Evolutionary conservation across 192 early-diverging fungal genomes (phyloP), one percentile per base, ranked within the genome.

Genomic region (Backusella psychrophila): DNA sequence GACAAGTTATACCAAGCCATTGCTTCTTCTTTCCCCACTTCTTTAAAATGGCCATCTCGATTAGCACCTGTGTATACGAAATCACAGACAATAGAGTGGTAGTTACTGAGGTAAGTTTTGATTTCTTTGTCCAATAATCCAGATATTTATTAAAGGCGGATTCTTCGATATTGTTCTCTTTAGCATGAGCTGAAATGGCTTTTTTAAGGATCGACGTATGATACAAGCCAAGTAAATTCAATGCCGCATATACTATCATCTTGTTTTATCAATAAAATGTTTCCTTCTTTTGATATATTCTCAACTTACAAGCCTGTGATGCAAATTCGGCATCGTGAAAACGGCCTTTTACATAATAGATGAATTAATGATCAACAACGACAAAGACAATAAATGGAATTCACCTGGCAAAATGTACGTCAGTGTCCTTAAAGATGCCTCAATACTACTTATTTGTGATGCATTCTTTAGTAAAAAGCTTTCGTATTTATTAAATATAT

Each of bases 311-410:
- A 17, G 91, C 92, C 87, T 97, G 94, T 6, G 96, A 96, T 11
- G 93, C 93, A 35, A 98, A 87, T 78, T 98, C 97, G 17, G 96
- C 90, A 81, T 97, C 93, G 34, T 91, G 89, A 82, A 98, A 98
- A 11, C 97, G 92, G 46, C 96, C 94, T 93, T 80, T 23, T 38
- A 31, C 26, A 36, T 41, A 33, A 11, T 38, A 21, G 4, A 6
- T 31, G 35, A 9, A 26, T 21, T 26, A 34, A 29, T 26, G n/a
- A 36, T 21, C 19, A 23, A 4, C n/a, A 29, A 29, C 11, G 9
- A 23, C 53, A 41, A 63, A 63, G 29, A 63, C 26, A 59, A 59
- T 8, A 26, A 63, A 63, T 29, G 19, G 0, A 49, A 15, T 69
- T 52, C 84, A 92, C 93, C 96, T 39, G 95, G 96, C 23, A 98